phyloP scores from a whole-genome alignment of 2,329 filamentous ascomycete genomes.

The Teratosphaeria nubilosa region DNA sequence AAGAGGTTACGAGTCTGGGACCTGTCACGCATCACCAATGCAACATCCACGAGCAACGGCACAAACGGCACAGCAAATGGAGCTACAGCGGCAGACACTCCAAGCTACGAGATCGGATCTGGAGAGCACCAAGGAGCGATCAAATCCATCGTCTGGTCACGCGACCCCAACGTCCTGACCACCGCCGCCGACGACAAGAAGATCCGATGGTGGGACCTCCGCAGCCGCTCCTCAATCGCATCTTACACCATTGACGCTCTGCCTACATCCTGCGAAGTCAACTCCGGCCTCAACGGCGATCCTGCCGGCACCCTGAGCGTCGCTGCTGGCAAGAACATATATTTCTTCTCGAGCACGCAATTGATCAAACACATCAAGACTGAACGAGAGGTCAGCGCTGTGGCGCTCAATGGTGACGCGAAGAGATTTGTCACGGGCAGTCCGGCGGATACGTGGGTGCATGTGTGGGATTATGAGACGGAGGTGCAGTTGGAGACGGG shows the following conservation, averaged over 20 bases:
- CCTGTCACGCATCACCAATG: slow-evolving; percentile 44
- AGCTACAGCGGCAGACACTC: slow-evolving; percentile 17
- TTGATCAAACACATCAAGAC: slow-evolving; percentile 71
- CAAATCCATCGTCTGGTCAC: slow-evolving; percentile 87
- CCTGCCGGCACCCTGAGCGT: slow-evolving; percentile 67
- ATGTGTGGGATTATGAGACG: slow-evolving; percentile 80
- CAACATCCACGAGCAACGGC: slow-evolving; percentile 6
- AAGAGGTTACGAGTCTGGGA: slow-evolving; percentile 96
- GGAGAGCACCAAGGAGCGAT: slow-evolving; percentile 79
- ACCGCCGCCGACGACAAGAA: slow-evolving; percentile 87
- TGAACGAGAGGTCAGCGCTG: slow-evolving; percentile 78
- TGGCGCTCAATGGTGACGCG: slow-evolving; percentile 72
- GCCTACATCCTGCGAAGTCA: slow-evolving; percentile 88
- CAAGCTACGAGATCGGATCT: slow-evolving; percentile 77
- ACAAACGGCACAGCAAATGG: slow-evolving; percentile 7
- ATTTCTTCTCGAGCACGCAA: slow-evolving; percentile 71
- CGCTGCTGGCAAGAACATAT: slow-evolving; percentile 85
- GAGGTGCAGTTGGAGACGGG: slow-evolving; percentile 79
- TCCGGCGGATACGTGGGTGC: slow-evolving; percentile 90
- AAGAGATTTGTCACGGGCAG: slow-evolving; percentile 83
- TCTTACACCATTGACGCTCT: slow-evolving; percentile 71
- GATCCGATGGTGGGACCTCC: slow-evolving; percentile 88
- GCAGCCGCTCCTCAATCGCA: slow-evolving; percentile 62
- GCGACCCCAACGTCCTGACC: slow-evolving; percentile 73
- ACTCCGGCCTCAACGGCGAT: slow-evolving; percentile 52